A percentile compares a stretch with the other conserved stretches of the same genome.
Evolutionary conservation across 2,329 filamentous ascomycete genomes (phyloP).

Genomic region (Aspergillus quadricinctus): DNA sequence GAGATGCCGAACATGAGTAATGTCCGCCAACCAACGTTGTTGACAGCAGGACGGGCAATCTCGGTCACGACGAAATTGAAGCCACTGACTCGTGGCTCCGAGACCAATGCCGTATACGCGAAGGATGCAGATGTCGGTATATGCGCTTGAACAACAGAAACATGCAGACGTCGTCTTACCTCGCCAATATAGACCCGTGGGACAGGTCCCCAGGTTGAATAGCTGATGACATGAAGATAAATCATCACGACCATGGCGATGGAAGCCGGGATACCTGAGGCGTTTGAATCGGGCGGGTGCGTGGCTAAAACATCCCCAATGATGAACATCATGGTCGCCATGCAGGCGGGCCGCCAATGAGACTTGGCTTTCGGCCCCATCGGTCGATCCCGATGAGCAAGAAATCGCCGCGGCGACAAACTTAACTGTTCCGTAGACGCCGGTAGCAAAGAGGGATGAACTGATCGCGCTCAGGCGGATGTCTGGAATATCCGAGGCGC

Average conservation of each 20-base stretch:
- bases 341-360: slow-evolving; percentile 34
- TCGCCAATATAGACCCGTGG: slow-evolving; percentile 35
- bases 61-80: slow-evolving; percentile 42
- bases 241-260: slow-evolving; percentile 45
- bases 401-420: slow-evolving; percentile 34
- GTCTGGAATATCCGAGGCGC: slow-evolving; percentile 37
- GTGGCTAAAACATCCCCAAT: slow-evolving; percentile 32
- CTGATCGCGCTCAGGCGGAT: slow-evolving; percentile 31
- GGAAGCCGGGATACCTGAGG: slow-evolving; percentile 27
- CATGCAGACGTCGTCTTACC: slow-evolving; percentile 13
- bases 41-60: slow-evolving; percentile 37
- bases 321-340: slow-evolving; percentile 37
- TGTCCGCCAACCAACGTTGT: slow-evolving; percentile 36
- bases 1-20: slow-evolving; percentile 42
- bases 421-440: slow-evolving; percentile 38
- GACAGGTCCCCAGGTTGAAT: slow-evolving; percentile 24
- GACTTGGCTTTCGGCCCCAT: slow-evolving; percentile 32
- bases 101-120: slow-evolving; percentile 39
- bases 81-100: slow-evolving; percentile 36
- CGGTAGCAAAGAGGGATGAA: slow-evolving; percentile 35
- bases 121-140: slow-evolving; percentile 17
- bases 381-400: slow-evolving; percentile 35
- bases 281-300: slow-evolving; percentile 26
- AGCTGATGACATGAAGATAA: slow-evolving; percentile 43
- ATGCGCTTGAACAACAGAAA: neutral